Evolutionary conservation across 1,139 yeast genomes (phyloP), one percentile per base, ranked within the genome.

Genomic region (Kodamaea anthophila): DNA sequence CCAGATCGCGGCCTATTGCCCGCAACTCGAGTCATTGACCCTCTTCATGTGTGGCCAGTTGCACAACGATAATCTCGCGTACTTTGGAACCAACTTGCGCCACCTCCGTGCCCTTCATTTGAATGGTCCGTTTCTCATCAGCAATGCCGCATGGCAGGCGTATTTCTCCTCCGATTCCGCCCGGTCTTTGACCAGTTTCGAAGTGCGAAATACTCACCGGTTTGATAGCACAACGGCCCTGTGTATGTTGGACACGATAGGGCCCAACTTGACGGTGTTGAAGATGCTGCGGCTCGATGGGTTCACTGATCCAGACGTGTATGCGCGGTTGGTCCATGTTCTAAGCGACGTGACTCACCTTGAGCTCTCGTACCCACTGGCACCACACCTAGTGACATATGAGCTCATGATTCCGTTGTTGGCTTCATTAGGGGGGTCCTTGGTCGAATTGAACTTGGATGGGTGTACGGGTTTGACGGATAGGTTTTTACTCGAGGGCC

Each of bases 21-120:
- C 96, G 0, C 65, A 78, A 22, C 40, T 91, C 4, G 77, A 73
- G 41, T 57, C 66, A 2, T 55, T 91, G 23, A 80, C 81, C 0
- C 60, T 91, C 28, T 77, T 77, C 37, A 88, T 87, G 96, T 91
- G 97, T 60, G 98, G 98, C 3, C 93, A 84, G 44, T 58, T 91
- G 22, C 87, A 81, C 43, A 84, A 84, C 50, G 87, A 80, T 41
- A 81, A 84, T 35, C 52, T 91, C 36, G 50, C 62, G 13, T 81
- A 84, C 47, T 74, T 70, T 39, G 69, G 74, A 8, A 58, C 74
- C 9, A 78, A 85, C 37, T 60, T 88, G 28, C 58, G 59, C 1
- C 53, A 70, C 16, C 58, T 93, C 31, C 60, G 51, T 8, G 61
- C 70, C 9, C 40, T 88, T 7, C 58, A 70, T 10, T 58, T 91